These are phyloP conservation scores for Cercophora sp. DNA, from an alignment of 495 filamentous ascomycete species.

Conservation along the genomic window DNA sequence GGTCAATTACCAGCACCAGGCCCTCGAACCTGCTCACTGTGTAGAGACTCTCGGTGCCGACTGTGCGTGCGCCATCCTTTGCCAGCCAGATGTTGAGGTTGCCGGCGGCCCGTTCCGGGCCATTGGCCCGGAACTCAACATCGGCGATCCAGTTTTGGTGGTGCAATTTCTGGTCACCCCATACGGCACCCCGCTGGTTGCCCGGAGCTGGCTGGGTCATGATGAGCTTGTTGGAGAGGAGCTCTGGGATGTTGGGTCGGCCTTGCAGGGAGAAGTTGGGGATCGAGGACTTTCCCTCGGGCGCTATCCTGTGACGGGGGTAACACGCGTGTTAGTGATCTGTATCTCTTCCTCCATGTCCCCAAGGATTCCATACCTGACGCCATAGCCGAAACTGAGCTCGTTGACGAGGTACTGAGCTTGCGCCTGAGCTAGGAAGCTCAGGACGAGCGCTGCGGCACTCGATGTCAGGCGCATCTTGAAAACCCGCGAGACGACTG, in stretches of 20 bases:
- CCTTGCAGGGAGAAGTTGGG: conserved; percentile 64
- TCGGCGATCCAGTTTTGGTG: conserved; percentile 73
- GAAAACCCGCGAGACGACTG: conserved; percentile 5
- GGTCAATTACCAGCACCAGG: conserved; percentile 79
- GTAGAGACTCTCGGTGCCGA: conserved; percentile 74
- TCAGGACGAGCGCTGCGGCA: conserved; percentile 47
- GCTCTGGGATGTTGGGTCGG: conserved; percentile 62
- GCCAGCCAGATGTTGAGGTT: conserved; percentile 94
- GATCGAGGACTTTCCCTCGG: conserved; percentile 31
- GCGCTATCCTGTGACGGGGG: conserved; percentile 37
- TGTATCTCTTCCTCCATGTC: too few relatives aligned
- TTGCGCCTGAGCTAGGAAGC: conserved; percentile 53
- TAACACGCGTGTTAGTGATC: background rate
- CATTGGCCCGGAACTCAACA: conserved; percentile 81
- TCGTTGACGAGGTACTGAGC: conserved; percentile 54
- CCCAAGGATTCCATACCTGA: conserved; percentile 48
- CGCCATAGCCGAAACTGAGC: conserved; percentile 74
- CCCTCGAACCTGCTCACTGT: conserved; percentile 81
- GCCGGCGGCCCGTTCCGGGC: conserved; percentile 78
- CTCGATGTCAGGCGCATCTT: conserved; percentile 42
- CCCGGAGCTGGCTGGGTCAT: conserved; percentile 86
- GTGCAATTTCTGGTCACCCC: conserved; percentile 62
- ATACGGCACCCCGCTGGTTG: conserved; percentile 77
- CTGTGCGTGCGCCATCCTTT: conserved; percentile 59
- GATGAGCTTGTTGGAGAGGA: conserved; percentile 88